These are phyloP conservation scores for Solanum chaucha DNA, from an alignment of 257 asterid genomes.

Conservation along the genomic window DNA sequence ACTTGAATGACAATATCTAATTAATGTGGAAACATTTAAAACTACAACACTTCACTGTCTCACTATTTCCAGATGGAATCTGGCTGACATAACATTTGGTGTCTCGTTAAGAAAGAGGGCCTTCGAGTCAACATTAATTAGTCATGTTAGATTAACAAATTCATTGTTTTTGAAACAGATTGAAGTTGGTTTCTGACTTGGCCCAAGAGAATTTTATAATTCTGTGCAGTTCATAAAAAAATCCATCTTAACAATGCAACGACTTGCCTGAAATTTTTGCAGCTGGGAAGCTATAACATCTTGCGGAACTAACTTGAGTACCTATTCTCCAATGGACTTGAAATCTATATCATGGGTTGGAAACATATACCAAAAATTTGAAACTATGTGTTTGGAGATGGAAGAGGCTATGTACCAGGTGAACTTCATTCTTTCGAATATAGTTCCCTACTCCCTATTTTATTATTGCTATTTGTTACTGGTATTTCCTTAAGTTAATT, in stretches of 20 bases:
- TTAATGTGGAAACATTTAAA: neutral
- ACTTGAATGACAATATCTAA: neutral
- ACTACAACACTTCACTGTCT: neutral
- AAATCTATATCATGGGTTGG: conserved; percentile 79
- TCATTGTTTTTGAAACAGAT: neutral
- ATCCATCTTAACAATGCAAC: neutral
- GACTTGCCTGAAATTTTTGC: conserved; percentile 5
- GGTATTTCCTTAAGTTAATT: neutral
- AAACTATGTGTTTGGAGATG: conserved; percentile 74
- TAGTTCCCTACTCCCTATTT: neutral
- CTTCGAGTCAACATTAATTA: neutral
- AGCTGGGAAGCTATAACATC: conserved; percentile 2
- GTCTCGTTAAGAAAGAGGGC: neutral
- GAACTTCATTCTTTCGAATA: neutral
- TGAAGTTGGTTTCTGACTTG: neutral
- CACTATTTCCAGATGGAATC: neutral
- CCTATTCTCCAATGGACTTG: conserved; percentile 38
- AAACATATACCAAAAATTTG: conserved; percentile 54
- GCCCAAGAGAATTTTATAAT: neutral
- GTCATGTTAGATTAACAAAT: neutral
- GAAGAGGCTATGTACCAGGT: conserved; percentile 82
- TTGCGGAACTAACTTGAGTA: neutral
- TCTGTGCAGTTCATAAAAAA: neutral
- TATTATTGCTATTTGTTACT: neutral
- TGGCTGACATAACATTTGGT: neutral